A percentile compares a stretch with the other conserved stretches of the same genome.
Conservation (phyloP, 306 rosid species). For the Vicia villosa region DNA sequence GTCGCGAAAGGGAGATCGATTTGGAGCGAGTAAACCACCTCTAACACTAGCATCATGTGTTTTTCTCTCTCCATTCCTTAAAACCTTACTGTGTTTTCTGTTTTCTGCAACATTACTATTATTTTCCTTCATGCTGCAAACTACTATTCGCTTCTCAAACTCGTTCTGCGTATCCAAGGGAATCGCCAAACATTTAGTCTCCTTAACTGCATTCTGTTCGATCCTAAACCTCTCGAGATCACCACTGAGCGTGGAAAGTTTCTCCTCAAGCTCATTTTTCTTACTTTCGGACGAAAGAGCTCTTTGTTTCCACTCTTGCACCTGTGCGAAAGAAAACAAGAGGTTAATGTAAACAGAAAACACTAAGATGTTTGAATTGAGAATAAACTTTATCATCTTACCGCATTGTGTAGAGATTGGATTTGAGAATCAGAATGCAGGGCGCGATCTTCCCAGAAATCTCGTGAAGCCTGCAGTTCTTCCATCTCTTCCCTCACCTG, state of each 20-base stretch:
- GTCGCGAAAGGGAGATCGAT: conserved; percentile 60
- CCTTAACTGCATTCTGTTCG: conserved; percentile 35
- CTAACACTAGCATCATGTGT: conserved; percentile 9
- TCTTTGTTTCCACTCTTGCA: conserved; percentile 84
- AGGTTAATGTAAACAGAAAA: neutral
- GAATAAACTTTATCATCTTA: conserved; percentile 45
- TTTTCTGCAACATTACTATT: conserved; percentile 37
- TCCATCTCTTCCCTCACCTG: conserved; percentile 93
- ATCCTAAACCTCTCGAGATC: conserved; percentile 56
- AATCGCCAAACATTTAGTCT: conserved; percentile 24
- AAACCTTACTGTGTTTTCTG: conserved; percentile 42
- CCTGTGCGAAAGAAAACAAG: conserved; percentile 45
- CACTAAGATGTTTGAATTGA: neutral
- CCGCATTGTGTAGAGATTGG: conserved; percentile 56
- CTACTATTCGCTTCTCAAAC: conserved; percentile 75
- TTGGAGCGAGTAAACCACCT: conserved; percentile 34
- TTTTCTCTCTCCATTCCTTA: conserved; percentile 48
- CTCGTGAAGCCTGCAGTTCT: conserved; percentile 83
- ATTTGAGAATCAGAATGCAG: conserved; percentile 56
- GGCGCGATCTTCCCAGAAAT: conserved; percentile 84
- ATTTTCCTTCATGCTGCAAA: conserved; percentile 72
- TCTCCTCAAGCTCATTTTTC: conserved; percentile 50
- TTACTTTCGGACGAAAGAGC: conserved; percentile 64
- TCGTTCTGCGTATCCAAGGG: conserved; percentile 53
- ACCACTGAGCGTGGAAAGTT: conserved; percentile 36